Base-by-base conservation (phyloP, 495 filamentous ascomycete genomes). In the Polyplosphaeria fusca region DNA sequence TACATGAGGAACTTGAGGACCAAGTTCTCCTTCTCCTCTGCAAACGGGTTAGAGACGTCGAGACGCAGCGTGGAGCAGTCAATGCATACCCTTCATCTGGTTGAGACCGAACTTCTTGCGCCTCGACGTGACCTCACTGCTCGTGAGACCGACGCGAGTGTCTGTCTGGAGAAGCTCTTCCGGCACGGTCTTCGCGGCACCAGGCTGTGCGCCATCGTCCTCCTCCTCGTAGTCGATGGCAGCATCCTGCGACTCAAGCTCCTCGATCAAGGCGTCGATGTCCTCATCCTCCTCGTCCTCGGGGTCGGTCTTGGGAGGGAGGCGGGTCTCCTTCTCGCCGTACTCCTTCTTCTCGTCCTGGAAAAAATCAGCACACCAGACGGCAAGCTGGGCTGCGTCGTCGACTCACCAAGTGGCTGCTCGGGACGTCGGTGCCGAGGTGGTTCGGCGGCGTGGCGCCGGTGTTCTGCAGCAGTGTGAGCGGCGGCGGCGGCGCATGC, bases 71-170 rank as follows among this genome's bases (percentile, higher is more conserved):
- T 4, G 22, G 16, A 16, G 3, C 13, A 1, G 27, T 27, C 20
- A n/a, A 26, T 2, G 53, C 60, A 16, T 26, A 63, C 60, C 61
- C 72, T 87, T 90, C 85, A 95, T 86, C 69, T 86, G 81, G 66
- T 95, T 95, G 67, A 87, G 76, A 71, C 90, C 90, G 72, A 86
- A 89, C 71, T 87, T 89, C 70, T 80, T 87, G 45, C 87, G 82
- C 26, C 88, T 82, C 54, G 73, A 64, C 39, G 72, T 40, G 20
- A 92, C 87, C 71, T 94, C 86, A n/a, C 68, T 53, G 24, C 82
- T 75, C n/a, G 78, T 86, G 7, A 95, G 80, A 78, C 90, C 90
- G 22, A 68, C 63, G 44, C 77, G 78, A 25, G 81, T 83, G 60
- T 89, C 80, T 12, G 89, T 94, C 61, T 86, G 75, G 51, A 89